These are phyloP conservation scores for Streptanthus diversifolius DNA, from an alignment of 345 rosid genomes.

Conservation along the genomic window DNA sequence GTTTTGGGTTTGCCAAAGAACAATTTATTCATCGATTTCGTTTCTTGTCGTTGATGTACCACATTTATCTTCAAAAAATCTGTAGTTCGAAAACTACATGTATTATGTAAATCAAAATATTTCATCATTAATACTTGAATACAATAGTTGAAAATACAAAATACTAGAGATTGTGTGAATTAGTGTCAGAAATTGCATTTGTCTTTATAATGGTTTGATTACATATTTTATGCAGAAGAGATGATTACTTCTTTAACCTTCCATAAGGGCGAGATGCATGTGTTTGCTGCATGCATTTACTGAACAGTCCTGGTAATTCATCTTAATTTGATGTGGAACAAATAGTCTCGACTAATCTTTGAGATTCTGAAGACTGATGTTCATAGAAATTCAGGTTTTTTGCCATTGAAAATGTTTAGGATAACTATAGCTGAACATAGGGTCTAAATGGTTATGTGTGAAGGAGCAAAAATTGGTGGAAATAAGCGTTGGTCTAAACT, in stretches of 20 bases:
- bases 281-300: not conserved
- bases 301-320: not conserved
- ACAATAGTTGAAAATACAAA: not conserved
- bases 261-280: not conserved
- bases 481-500: no score
- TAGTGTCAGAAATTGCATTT: not conserved
- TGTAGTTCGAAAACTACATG: not conserved
- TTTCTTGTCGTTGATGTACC: not conserved
- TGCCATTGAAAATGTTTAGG: no score
- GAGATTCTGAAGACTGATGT: no score
- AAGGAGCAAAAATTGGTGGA: no score
- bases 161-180: not conserved
- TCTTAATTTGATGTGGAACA: not conserved
- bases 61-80: not conserved
- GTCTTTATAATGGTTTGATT: not conserved
- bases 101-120: not conserved
- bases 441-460: no score
- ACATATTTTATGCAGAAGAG: not conserved
- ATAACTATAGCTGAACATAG: no score
- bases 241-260: not conserved
- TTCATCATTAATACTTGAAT: not conserved
- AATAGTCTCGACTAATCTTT: not conserved
- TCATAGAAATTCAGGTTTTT: no score
- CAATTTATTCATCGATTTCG: not conserved
- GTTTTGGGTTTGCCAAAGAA: not conserved